Evolutionary conservation across 352 stramenopile species (phyloP).

Genomic region (Blastocystis sp.): DNA sequence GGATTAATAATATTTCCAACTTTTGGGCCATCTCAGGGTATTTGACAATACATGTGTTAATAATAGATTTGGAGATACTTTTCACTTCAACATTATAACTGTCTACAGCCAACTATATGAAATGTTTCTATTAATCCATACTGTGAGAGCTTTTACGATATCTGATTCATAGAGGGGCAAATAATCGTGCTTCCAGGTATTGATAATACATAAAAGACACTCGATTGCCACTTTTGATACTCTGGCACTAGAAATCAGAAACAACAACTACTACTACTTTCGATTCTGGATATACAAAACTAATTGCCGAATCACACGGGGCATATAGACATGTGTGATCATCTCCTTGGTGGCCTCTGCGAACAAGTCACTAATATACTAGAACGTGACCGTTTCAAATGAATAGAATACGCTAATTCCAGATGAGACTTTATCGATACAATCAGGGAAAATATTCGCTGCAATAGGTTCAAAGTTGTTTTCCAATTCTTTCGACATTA

Average conservation of each 20-base stretch:
- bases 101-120: background rate
- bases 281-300: background rate
- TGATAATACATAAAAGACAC: conserved; percentile 31
- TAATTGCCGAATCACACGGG: background rate
- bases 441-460: background rate
- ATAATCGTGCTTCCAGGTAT: background rate
- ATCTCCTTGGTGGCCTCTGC: background rate
- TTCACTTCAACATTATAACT: conserved; percentile 5
- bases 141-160: conserved; percentile 6
- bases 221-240: background rate
- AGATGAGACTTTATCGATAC: conserved; percentile 15
- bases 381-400: background rate
- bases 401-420: background rate
- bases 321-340: conserved; percentile 1
- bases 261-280: background rate
- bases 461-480: conserved; percentile 29
- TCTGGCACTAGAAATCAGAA: background rate
- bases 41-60: background rate
- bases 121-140: background rate
- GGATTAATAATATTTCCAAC: background rate
- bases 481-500: conserved; percentile 13
- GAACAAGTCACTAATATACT: conserved; percentile 2
- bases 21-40: conserved; percentile 16
- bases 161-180: background rate
- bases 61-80: background rate